These are phyloP conservation scores for Cladosporium sp. DNA, from an alignment of 2,329 filamentous ascomycete species.

Conservation along the genomic window DNA sequence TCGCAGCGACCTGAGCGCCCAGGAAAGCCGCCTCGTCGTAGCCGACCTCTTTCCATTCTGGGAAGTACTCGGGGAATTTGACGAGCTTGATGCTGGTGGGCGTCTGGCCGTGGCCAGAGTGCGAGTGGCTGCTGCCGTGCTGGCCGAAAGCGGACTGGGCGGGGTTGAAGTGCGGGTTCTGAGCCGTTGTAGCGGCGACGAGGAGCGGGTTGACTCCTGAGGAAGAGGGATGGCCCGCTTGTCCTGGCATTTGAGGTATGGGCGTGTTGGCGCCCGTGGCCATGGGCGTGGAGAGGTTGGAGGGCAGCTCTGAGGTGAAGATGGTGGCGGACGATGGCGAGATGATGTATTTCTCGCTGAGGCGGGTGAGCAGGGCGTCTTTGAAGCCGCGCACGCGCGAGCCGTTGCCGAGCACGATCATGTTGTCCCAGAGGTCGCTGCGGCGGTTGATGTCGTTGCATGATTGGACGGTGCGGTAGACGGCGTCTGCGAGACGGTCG, in stretches of 20 bases:
- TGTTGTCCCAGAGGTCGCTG: constrained; percentile 82
- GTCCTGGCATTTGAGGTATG: constrained; percentile 49
- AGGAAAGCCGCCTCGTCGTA: constrained; percentile 83
- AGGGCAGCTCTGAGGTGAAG: constrained; percentile 94
- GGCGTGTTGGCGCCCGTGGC: constrained; percentile 92
- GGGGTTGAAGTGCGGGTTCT: constrained; percentile 48
- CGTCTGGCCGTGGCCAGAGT: constrained; percentile 66
- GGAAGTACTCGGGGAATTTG: constrained; percentile 76
- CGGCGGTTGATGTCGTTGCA: constrained; percentile 83
- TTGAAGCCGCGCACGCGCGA: constrained; percentile 71
- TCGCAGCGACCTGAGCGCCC: constrained; percentile 80
- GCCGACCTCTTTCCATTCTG: constrained; percentile 76
- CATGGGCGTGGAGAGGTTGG: constrained; percentile 83
- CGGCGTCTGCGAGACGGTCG: constrained; percentile 76
- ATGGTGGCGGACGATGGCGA: constrained; percentile 92
- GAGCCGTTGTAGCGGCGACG: constrained; percentile 80
- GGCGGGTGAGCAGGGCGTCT: constrained; percentile 76
- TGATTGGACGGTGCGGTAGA: constrained; percentile 77
- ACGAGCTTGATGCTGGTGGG: constrained; percentile 80
- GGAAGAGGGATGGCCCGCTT: constrained; percentile 41
- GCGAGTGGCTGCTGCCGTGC: constrained; percentile 32
- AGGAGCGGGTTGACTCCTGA: constrained; percentile 77
- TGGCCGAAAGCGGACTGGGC: constrained; percentile 22
- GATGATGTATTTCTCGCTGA: constrained; percentile 79
- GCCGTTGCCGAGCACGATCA: constrained; percentile 90